Percentiles rank a stretch among this genome's conserved stretches.
These are phyloP conservation scores for Paracamarosporium sp. DNA, from an alignment of 2,329 filamentous ascomycete species.

Conservation along the genomic window DNA sequence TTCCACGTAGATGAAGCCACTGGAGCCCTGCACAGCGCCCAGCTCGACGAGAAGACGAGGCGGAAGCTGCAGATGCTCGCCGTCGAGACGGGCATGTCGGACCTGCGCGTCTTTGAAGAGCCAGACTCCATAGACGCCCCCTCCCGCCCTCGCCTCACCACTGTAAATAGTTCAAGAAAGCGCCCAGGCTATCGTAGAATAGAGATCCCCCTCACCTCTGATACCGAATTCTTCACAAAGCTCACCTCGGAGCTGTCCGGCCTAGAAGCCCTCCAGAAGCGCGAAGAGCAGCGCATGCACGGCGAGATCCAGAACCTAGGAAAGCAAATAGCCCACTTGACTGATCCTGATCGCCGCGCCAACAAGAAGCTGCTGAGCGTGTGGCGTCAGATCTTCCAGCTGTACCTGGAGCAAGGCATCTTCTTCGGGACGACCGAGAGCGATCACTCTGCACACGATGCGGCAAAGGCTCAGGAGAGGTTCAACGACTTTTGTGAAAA, in stretches of 20 bases:
- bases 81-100: constrained; percentile 52
- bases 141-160: constrained; percentile 5
- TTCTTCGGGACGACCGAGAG: constrained; percentile 82
- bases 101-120: constrained; percentile 43
- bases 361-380: constrained; percentile 70
- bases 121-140: constrained; percentile 25
- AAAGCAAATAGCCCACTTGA: constrained; percentile 67
- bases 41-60: constrained; percentile 69
- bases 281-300: constrained; percentile 70
- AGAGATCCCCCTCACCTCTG: constrained; percentile 79
- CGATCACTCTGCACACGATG: constrained; percentile 72
- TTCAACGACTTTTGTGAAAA: constrained; percentile 76
- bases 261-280: constrained; percentile 71
- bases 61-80: constrained; percentile 68
- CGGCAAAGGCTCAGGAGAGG: constrained; percentile 69
- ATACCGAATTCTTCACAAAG: constrained; percentile 79
- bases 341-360: constrained; percentile 68
- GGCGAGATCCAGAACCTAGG: constrained; percentile 70
- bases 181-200: constrained; percentile 54
- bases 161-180: constrained; percentile 7
- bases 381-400: constrained; percentile 82
- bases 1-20: constrained; percentile 72
- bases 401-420: constrained; percentile 79
- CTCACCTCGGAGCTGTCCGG: constrained; percentile 74
- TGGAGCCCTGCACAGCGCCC: constrained; percentile 72